phyloP scores from a whole-genome alignment of 148 eudicot genomes.

The Chenopodium quinoa region DNA sequence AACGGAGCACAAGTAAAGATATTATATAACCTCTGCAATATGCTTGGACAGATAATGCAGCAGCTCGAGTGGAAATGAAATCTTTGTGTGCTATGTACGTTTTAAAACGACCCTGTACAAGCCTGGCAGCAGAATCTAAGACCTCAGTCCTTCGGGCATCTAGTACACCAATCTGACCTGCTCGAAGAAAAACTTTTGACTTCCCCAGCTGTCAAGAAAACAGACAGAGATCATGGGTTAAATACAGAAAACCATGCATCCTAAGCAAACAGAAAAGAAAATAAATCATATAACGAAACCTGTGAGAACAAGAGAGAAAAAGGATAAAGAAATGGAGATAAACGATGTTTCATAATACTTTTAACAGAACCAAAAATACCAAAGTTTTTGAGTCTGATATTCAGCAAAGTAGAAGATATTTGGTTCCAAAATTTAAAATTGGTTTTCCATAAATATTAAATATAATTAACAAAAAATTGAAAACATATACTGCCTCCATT shows the following conservation, averaged over 20 bases:
- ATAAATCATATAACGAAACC: too few species aligned
- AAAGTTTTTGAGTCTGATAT: neutral
- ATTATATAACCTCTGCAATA: conserved; percentile 73
- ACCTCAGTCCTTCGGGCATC: conserved; percentile 90
- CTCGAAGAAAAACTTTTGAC: conserved; percentile 94
- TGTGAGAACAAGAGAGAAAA: neutral
- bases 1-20: neutral
- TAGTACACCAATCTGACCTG: conserved; percentile 90
- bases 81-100: conserved; percentile 72
- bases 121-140: conserved; percentile 78
- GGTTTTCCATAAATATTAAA: too few species aligned
- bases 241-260: neutral
- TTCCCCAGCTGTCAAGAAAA: conserved; percentile 66
- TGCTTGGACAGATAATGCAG: conserved; percentile 77
- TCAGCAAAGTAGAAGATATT: neutral
- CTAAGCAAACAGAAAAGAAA: too few species aligned
- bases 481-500: too few species aligned
- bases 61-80: conserved; percentile 51
- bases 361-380: too few species aligned
- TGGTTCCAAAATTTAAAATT: too few species aligned
- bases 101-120: conserved; percentile 66
- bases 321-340: neutral
- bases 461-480: too few species aligned
- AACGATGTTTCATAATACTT: neutral
- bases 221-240: neutral